Evolutionary conservation across 257 asterid species (phyloP).

Genomic region (Solanum piurae): DNA sequence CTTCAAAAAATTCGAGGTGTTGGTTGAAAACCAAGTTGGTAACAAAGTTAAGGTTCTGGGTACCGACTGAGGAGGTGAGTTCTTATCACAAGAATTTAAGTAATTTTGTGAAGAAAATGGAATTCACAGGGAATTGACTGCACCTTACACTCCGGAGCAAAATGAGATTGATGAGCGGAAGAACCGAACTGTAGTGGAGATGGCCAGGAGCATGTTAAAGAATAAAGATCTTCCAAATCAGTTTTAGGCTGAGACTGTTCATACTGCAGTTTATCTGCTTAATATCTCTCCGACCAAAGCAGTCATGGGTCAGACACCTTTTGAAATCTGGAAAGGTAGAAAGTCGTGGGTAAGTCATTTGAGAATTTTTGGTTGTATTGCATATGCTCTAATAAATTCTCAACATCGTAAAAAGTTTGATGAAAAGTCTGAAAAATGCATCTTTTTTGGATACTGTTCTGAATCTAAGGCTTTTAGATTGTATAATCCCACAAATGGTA

Average conservation of each 20-base stretch:
- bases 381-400: too few species aligned
- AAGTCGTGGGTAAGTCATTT: not conserved
- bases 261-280: not conserved
- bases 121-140: not conserved
- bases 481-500: not conserved
- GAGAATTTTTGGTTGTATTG: too few species aligned
- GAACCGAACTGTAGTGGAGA: not conserved
- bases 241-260: not conserved
- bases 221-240: not conserved
- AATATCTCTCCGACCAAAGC: not conserved
- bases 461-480: too few species aligned
- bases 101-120: not conserved
- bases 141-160: not conserved
- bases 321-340: not conserved
- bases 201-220: not conserved
- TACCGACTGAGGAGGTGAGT: too few species aligned
- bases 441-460: too few species aligned
- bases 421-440: too few species aligned
- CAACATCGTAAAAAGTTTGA: too few species aligned
- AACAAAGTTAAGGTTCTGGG: too few species aligned
- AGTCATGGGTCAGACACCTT: not conserved
- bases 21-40: too few species aligned
- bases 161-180: not conserved
- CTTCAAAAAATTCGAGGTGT: too few species aligned
- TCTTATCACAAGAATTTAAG: not conserved